Evolutionary conservation across 352 stramenopile species (phyloP), one percentile per base, ranked within the genome.

Genomic region (Phytophthora crassamura): DNA sequence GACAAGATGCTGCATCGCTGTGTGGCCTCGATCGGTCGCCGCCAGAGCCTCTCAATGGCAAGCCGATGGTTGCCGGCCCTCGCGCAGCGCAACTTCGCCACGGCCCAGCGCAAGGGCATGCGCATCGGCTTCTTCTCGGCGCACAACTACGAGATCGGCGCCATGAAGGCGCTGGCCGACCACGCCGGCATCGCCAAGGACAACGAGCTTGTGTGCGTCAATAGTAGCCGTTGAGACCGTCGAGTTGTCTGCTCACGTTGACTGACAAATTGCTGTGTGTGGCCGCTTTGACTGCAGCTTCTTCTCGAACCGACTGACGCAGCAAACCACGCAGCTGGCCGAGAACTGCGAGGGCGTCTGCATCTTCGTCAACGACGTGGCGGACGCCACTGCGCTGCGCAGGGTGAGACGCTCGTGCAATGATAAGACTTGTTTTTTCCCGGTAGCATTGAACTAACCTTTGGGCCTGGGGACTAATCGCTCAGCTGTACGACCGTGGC

Each of bases 361-460:
- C 33, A 88, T 93, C 59, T 96, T 94, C 62, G 88, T 96, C 40
- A 96, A 94, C 64, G 88, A 96, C 66, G 77, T 74, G 9, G 84
- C 85, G 6, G 75, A 92, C 49, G 75, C 60, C 14, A 75, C 60
- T 16, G 74, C 78, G 30, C 64, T 94, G 16, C 75, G 80, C 50
- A 79, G 80, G 62, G 66, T 84, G 36, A 64, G 63, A 14, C 28
- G 25, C 20, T 54, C 5, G 15, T 51, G 15, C 5, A 25, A 25
- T 25, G 22, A n/a, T 3, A 25, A 25, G 1, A 25, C 22, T 25
- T 25, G 22, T 3, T 25, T 25, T 1, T 25, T 25, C 22, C 22
- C 22, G 22, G 22, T 25, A 25, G 30, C 39, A n/a, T 39, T 8
- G 15, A 28, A 15, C 16, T 40, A 48, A 53, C 32, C 67, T 16